These are phyloP conservation scores for Cicer pinnatifidum DNA, from an alignment of 306 rosid species.

Conservation along the genomic window DNA sequence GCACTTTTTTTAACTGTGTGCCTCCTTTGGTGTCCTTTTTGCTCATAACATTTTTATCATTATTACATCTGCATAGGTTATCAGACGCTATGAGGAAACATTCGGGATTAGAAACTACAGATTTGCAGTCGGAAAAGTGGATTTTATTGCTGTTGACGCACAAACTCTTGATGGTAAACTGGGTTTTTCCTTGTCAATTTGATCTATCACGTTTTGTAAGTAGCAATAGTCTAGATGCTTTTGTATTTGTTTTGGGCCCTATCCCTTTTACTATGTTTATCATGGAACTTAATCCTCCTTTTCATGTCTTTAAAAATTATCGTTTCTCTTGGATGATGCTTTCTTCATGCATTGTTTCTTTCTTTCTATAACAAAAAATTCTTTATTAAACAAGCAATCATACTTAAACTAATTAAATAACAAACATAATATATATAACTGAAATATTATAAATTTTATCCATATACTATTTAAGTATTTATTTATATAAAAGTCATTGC, in stretches of 20 bases:
- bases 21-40: constrained; percentile 33
- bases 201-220: constrained; percentile 36
- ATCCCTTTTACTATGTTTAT: too few relatives aligned
- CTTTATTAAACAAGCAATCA: too few relatives aligned
- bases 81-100: constrained; percentile 66
- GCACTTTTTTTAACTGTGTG: background rate
- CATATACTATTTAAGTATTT: constrained; percentile 2
- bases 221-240: background rate
- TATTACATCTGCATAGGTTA: constrained; percentile 50
- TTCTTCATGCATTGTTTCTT: too few relatives aligned
- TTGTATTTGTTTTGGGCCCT: too few relatives aligned
- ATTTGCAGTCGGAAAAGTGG: constrained; percentile 68
- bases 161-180: constrained; percentile 76
- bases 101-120: constrained; percentile 68
- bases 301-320: too few relatives aligned
- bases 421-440: background rate
- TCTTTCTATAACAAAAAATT: too few relatives aligned
- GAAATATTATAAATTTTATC: constrained; percentile 36
- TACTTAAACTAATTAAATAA: too few relatives aligned
- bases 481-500: background rate
- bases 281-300: too few relatives aligned
- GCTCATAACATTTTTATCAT: constrained; percentile 30
- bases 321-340: too few relatives aligned
- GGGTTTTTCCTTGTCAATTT: constrained; percentile 18
- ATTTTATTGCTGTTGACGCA: constrained; percentile 76